Evolutionary conservation across 2,329 filamentous ascomycete genomes (phyloP).

Genomic region (Colletotrichum eleusines): DNA sequence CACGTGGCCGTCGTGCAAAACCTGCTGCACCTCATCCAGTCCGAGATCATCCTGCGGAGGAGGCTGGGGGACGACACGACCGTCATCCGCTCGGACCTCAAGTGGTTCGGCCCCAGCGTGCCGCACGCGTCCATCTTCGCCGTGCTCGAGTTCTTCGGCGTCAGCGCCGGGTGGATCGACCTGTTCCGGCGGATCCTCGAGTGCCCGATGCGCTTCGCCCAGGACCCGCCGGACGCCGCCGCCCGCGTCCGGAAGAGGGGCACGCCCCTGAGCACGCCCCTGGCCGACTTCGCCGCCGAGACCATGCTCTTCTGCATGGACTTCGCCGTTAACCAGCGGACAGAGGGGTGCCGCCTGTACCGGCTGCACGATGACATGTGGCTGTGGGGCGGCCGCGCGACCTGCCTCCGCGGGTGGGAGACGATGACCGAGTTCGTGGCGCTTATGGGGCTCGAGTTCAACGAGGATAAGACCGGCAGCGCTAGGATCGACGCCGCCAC

Average conservation of each 20-base stretch:
- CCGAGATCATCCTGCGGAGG: slow-evolving; percentile 65
- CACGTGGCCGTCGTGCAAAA: slow-evolving; percentile 65
- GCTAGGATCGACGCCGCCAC: slow-evolving; percentile 52
- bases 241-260: slow-evolving; percentile 62
- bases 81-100: slow-evolving; percentile 68
- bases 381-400: slow-evolving; percentile 68
- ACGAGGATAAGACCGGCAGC: slow-evolving; percentile 68
- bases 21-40: slow-evolving; percentile 67
- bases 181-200: slow-evolving; percentile 68
- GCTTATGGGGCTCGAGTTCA: slow-evolving; percentile 66
- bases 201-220: slow-evolving; percentile 63
- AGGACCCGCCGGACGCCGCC: slow-evolving; percentile 59
- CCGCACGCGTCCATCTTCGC: slow-evolving; percentile 67
- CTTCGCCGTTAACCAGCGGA: slow-evolving; percentile 68
- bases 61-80: slow-evolving; percentile 62
- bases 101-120: slow-evolving; percentile 68
- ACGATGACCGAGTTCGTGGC: slow-evolving; percentile 63
- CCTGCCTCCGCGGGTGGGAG: slow-evolving; percentile 64
- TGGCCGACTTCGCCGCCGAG: slow-evolving; percentile 69
- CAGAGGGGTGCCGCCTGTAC: slow-evolving; percentile 65
- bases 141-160: slow-evolving; percentile 66
- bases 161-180: slow-evolving; percentile 62
- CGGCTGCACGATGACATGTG: slow-evolving; percentile 74
- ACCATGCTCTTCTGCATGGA: slow-evolving; percentile 71
- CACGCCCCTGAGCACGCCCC: slow-evolving; percentile 66